Evolutionary conservation across 2,329 filamentous ascomycete species (phyloP).

Genomic region (Nothopassalora personata): DNA sequence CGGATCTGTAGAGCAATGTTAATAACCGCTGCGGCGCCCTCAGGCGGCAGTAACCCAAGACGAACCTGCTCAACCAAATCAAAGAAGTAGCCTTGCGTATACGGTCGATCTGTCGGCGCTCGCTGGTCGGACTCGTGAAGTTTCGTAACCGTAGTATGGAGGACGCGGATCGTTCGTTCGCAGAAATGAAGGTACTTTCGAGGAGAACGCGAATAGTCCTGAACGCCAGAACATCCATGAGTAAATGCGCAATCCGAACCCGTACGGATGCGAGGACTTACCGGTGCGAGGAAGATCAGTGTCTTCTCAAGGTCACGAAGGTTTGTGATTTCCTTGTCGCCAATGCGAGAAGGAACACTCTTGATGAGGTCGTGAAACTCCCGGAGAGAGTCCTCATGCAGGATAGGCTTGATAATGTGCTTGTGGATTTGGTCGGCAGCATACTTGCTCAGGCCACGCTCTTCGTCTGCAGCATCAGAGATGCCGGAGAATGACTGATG

Average conservation of each 20-base stretch:
- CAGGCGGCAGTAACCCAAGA: constrained; percentile 17
- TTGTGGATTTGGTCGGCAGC: constrained; percentile 75
- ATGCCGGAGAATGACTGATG: constrained; percentile 40
- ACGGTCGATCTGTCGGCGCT: constrained; percentile 77
- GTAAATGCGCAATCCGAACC: constrained; percentile 57
- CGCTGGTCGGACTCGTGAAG: constrained; percentile 82
- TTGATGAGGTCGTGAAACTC: constrained; percentile 73
- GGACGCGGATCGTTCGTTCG: constrained; percentile 81
- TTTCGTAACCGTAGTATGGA: constrained; percentile 82
- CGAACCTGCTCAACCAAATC: constrained; percentile 78
- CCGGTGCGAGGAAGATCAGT: constrained; percentile 81
- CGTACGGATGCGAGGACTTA: constrained; percentile 60
- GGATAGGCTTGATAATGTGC: constrained; percentile 70
- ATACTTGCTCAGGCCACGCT: constrained; percentile 55
- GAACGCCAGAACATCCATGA: constrained; percentile 59
- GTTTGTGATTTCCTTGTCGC: constrained; percentile 79
- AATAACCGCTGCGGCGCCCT: constrained; percentile 18
- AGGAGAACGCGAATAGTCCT: constrained; percentile 67
- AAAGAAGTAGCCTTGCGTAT: constrained; percentile 94
- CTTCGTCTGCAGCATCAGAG: constrained; percentile 38
- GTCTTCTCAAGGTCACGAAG: constrained; percentile 93
- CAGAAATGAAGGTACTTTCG: constrained; percentile 81
- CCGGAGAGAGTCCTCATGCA: constrained; percentile 66
- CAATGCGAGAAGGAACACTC: constrained; percentile 73
- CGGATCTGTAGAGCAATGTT: constrained; percentile 51